Conservation (phyloP, 2,329 filamentous ascomycete species). For the Ophiostoma australiae region DNA sequence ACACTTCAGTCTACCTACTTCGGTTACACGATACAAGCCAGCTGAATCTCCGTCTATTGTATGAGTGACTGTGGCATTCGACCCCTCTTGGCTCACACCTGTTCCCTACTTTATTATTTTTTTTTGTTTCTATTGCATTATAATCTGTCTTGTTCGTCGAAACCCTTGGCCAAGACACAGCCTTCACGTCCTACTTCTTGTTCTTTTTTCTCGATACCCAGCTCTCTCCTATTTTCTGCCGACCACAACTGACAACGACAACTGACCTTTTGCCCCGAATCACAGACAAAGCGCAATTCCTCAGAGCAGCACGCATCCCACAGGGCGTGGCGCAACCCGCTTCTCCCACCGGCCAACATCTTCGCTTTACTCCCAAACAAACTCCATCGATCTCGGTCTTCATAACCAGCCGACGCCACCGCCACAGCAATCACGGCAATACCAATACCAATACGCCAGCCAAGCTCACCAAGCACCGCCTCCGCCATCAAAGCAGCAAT, state of each 20-base stretch:
- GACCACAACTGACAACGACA: neutral
- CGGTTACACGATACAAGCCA: neutral
- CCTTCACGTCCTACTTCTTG: neutral
- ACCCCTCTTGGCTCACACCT: neutral
- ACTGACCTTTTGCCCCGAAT: neutral
- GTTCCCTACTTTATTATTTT: neutral
- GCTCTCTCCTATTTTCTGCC: neutral
- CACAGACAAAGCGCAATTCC: conserved; percentile 31
- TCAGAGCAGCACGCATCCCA: conserved; percentile 33
- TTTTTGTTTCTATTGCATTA: neutral
- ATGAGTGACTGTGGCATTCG: neutral
- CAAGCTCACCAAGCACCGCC: neutral
- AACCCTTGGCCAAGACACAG: neutral
- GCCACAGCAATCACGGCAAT: neutral
- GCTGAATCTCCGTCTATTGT: neutral
- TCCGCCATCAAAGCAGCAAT: neutral
- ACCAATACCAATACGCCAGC: conserved; percentile 27
- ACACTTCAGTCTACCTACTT: neutral
- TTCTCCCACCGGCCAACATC: conserved; percentile 45
- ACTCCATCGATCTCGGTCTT: conserved; percentile 38
- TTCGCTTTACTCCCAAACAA: conserved; percentile 58
- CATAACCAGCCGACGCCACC: conserved; percentile 25
- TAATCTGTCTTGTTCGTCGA: neutral
- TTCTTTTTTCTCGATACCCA: conserved; percentile 8
- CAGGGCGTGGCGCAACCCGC: conserved; percentile 34